A percentile compares a stretch with the other conserved stretches of the same genome.
These are phyloP conservation scores for Apiospora marii DNA, from an alignment of 2,329 filamentous ascomycete species.

Conservation along the genomic window DNA sequence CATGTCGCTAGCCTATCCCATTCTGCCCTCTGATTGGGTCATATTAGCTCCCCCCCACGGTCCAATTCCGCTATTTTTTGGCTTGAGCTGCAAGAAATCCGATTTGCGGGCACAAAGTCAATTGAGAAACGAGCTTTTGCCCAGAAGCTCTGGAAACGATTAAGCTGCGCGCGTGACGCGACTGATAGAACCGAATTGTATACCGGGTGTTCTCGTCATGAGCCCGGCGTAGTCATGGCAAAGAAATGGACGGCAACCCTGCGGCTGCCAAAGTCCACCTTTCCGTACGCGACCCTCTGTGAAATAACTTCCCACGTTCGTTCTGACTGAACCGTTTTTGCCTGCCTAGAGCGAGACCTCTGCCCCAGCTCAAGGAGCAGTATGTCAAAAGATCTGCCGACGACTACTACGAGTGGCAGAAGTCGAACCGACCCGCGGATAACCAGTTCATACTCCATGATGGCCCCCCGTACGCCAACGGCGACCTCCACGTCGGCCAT, in stretches of 20 bases:
- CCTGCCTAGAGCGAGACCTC: conserved; percentile 57
- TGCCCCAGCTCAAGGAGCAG: conserved; percentile 55
- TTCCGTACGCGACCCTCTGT: conserved; percentile 62
- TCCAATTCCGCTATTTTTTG: not conserved
- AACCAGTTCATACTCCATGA: conserved; percentile 85
- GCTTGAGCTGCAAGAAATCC: not conserved
- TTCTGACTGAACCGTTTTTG: conserved; percentile 31
- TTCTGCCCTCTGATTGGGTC: not conserved
- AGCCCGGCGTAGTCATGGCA: conserved; percentile 27
- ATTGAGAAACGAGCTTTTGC: not conserved
- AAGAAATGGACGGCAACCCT: conserved; percentile 74
- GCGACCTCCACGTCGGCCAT: conserved; percentile 88
- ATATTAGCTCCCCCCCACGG: not conserved
- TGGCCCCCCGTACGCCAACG: conserved; percentile 97
- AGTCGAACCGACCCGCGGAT: conserved; percentile 57
- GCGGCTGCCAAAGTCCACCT: conserved; percentile 76
- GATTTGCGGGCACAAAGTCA: conserved; percentile 9
- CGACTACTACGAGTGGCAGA: conserved; percentile 90
- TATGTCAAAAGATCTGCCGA: conserved; percentile 84
- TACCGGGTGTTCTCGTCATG: conserved; percentile 24
- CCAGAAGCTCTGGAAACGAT: not conserved
- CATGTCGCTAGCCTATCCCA: not conserved
- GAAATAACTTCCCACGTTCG: conserved; percentile 10
- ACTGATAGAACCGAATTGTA: not conserved
- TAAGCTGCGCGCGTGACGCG: conserved; percentile 8